Conservation (phyloP, 2,329 filamentous ascomycete genomes). For the Lasiodiplodia hormozganensis region DNA sequence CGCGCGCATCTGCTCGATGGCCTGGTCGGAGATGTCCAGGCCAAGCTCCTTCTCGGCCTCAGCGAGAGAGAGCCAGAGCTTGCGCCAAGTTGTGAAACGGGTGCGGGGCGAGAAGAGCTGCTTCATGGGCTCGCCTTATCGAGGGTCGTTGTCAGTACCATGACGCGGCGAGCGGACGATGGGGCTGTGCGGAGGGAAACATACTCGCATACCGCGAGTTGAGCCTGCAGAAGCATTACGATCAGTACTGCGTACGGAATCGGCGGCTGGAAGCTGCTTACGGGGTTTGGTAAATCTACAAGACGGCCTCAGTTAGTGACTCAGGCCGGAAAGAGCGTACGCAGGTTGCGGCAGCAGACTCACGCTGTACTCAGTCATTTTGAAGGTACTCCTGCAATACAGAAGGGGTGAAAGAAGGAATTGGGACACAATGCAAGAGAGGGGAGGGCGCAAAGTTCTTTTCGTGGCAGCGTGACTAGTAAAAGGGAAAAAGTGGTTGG, state of each 20-base stretch:
- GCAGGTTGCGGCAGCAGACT: slow-evolving; percentile 5
- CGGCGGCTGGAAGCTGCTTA: background rate
- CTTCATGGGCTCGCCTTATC: slow-evolving; percentile 47
- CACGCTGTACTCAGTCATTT: slow-evolving; percentile 29
- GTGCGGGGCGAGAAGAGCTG: slow-evolving; percentile 79
- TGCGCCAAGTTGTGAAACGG: slow-evolving; percentile 79
- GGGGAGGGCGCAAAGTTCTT: slow-evolving; percentile 11
- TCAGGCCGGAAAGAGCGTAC: background rate
- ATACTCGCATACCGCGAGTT: slow-evolving; percentile 31
- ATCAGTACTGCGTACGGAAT: background rate
- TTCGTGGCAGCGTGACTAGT: background rate
- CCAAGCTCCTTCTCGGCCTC: slow-evolving; percentile 83
- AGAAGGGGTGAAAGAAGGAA: background rate
- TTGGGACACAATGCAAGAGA: background rate
- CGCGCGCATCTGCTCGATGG: slow-evolving; percentile 55
- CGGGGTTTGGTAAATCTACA: slow-evolving; percentile 30
- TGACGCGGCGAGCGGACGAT: background rate
- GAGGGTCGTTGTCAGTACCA: slow-evolving; percentile 5
- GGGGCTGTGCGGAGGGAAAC: background rate
- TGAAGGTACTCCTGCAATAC: background rate
- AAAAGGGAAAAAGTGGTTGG: slow-evolving; percentile 26
- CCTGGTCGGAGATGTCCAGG: slow-evolving; percentile 74
- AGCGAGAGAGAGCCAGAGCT: slow-evolving; percentile 85
- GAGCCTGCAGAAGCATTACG: slow-evolving; percentile 2
- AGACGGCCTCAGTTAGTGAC: background rate